These are phyloP conservation scores for Colletotrichum sp. DNA, from an alignment of 2,329 filamentous ascomycete genomes.

Conservation along the genomic window DNA sequence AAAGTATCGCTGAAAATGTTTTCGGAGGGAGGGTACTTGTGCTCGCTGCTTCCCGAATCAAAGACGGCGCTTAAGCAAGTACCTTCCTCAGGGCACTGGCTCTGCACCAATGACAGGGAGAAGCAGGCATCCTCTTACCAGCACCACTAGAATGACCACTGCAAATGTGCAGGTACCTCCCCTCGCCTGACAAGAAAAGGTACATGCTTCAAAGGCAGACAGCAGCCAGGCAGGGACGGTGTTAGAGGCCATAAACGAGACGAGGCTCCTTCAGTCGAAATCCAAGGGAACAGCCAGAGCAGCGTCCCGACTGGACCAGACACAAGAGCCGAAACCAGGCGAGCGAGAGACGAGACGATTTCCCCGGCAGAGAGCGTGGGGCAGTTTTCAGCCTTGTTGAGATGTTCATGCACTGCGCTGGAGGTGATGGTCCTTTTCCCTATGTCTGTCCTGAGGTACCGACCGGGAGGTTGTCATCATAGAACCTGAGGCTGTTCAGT, in stretches of 20 bases:
- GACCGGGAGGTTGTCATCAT: not conserved
- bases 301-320: not conserved
- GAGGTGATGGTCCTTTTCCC: not conserved
- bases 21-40: not conserved
- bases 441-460: not conserved
- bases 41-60: not conserved
- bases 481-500: not conserved
- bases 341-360: constrained; percentile 10
- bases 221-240: not conserved
- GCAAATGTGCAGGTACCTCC: not conserved
- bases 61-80: not conserved
- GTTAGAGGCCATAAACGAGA: not conserved
- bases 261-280: not conserved
- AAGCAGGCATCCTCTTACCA: not conserved
- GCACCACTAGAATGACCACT: not conserved
- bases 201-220: not conserved
- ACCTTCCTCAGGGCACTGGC: not conserved
- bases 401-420: constrained; percentile 1
- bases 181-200: not conserved
- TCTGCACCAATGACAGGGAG: not conserved
- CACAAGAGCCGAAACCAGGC: not conserved
- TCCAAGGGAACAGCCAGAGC: not conserved
- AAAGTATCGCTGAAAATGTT: not conserved
- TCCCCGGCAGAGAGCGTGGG: not conserved
- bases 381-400: not conserved